Evolutionary conservation across 164 flowering plant genomes (phyloP).

Genomic region (Stephania japonica): DNA sequence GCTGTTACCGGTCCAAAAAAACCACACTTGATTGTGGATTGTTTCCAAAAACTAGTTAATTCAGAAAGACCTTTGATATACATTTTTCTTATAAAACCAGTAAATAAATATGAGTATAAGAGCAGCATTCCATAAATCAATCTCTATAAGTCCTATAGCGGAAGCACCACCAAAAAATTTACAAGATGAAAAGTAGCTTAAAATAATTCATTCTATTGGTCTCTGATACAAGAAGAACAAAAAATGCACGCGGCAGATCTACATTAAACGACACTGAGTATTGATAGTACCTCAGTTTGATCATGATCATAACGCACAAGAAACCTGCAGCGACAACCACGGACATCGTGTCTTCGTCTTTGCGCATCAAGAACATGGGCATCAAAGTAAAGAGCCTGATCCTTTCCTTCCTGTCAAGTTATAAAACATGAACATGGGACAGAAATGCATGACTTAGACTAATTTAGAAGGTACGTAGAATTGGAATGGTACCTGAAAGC

Average conservation of each 20-base stretch:
- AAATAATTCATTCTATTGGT: too few species aligned
- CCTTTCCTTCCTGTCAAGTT: constrained; percentile 83
- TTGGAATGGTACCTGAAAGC: constrained; percentile 68
- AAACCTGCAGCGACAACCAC: constrained; percentile 98
- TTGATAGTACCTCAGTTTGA: constrained; percentile 71
- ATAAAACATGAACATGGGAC: not conserved
- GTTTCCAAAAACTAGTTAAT: not conserved
- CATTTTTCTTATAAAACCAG: not conserved
- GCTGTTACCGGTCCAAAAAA: too few species aligned
- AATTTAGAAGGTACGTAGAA: not conserved
- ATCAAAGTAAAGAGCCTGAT: constrained; percentile 97
- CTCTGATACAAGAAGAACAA: not conserved
- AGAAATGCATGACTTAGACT: not conserved
- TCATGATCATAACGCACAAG: constrained; percentile 95
- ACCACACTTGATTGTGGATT: too few species aligned
- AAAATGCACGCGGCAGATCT: not conserved
- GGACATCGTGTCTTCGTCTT: constrained; percentile 89
- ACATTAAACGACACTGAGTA: not conserved
- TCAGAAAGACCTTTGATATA: not conserved
- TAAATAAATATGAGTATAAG: too few species aligned
- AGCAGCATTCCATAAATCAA: too few species aligned
- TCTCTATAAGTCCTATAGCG: too few species aligned
- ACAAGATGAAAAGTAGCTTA: too few species aligned
- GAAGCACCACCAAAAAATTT: too few species aligned
- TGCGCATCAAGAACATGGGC: constrained; percentile 97